These are phyloP conservation scores for Phlebiopsis flavidoalba DNA, from an alignment of 768 basidiomycete species.

Conservation along the genomic window DNA sequence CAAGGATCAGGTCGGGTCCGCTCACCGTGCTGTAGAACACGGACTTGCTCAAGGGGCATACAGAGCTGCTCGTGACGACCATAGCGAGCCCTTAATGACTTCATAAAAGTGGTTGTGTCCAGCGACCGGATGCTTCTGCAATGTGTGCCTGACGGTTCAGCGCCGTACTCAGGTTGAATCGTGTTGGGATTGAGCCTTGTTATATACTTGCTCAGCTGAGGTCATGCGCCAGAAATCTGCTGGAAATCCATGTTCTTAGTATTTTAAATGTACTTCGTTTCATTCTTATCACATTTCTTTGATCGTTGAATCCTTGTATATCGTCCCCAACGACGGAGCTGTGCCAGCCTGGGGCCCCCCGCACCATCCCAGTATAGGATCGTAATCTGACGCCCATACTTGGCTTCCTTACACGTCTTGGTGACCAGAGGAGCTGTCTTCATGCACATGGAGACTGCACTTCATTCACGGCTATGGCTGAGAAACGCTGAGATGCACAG, in stretches of 20 bases:
- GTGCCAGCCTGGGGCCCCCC: neutral
- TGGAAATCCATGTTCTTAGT: neutral
- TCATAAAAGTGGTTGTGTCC: neutral
- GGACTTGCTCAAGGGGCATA: constrained; percentile 10
- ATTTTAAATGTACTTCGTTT: neutral
- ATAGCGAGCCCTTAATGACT: neutral
- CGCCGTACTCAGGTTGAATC: neutral
- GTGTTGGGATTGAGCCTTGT: neutral
- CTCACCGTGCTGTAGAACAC: constrained; percentile 8
- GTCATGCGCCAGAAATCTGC: neutral
- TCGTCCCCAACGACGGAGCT: neutral
- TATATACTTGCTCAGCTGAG: neutral
- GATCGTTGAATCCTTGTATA: neutral
- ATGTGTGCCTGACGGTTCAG: neutral
- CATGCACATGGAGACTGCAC: neutral
- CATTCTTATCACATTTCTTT: neutral
- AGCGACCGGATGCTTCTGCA: neutral
- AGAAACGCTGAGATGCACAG: constrained; percentile 4
- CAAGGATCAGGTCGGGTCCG: neutral
- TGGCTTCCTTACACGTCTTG: constrained; percentile 1
- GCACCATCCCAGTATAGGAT: neutral
- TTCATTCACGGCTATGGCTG: neutral
- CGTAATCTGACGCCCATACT: neutral
- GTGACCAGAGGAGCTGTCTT: neutral
- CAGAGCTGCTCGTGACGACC: constrained; percentile 2